phyloP scores from a whole-genome alignment of 2,329 filamentous ascomycete genomes.

The Colletotrichum musicola region DNA sequence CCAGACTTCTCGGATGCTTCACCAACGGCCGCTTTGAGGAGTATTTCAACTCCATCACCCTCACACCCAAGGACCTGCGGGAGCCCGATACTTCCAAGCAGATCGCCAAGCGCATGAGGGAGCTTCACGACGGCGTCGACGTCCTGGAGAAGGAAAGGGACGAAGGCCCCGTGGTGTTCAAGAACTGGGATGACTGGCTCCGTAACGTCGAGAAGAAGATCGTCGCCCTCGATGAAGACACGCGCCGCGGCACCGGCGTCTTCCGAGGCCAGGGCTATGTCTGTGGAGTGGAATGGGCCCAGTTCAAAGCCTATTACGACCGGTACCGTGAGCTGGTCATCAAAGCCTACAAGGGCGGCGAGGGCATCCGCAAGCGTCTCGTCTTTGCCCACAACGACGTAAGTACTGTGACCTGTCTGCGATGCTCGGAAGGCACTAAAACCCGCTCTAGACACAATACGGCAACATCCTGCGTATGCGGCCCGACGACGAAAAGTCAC shows the following conservation, averaged over 20 bases:
- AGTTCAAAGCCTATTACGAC: slow-evolving; percentile 80
- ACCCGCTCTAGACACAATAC: slow-evolving; percentile 83
- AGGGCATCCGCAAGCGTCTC: slow-evolving; percentile 78
- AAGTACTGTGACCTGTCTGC: slow-evolving; percentile 51
- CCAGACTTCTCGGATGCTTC: slow-evolving; percentile 91
- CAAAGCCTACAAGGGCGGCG: slow-evolving; percentile 75
- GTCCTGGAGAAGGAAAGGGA: slow-evolving; percentile 82
- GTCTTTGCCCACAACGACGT: slow-evolving; percentile 99
- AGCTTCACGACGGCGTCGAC: slow-evolving; percentile 94
- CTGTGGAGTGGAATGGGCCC: slow-evolving; percentile 85
- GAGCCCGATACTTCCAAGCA: slow-evolving; percentile 87
- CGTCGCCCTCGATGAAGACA: slow-evolving; percentile 68
- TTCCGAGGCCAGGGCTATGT: slow-evolving; percentile 69
- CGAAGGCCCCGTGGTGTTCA: slow-evolving; percentile 85
- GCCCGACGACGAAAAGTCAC: slow-evolving; percentile 80
- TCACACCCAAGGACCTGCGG: slow-evolving; percentile 82
- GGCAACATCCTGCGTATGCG: slow-evolving; percentile 89
- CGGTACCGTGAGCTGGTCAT: slow-evolving; percentile 83
- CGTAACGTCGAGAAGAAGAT: slow-evolving; percentile 73
- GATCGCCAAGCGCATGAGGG: slow-evolving; percentile 97
- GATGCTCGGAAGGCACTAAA: slow-evolving; percentile 4
- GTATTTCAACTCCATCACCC: slow-evolving; percentile 86
- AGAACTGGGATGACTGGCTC: slow-evolving; percentile 96
- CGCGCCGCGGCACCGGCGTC: slow-evolving; percentile 54
- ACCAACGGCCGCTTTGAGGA: slow-evolving; percentile 96